Conservation (phyloP, 78 protist species). For the Chrysochromulina parva region DNA sequence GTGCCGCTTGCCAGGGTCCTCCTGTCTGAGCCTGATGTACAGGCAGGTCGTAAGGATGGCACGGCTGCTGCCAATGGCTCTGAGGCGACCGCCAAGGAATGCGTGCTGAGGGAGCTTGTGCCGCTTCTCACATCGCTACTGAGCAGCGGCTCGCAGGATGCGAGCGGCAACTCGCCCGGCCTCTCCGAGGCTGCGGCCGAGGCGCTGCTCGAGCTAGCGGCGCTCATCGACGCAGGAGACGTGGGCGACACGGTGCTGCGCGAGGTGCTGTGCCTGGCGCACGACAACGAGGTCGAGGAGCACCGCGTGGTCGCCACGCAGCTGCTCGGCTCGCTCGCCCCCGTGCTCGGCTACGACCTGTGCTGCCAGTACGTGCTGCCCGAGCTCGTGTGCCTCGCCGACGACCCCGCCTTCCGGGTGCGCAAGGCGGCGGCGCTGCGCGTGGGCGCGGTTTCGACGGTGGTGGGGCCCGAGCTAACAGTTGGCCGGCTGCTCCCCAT, state of each 20-base stretch:
- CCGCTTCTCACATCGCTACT: not conserved
- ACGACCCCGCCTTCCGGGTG: slow-evolving; percentile 54
- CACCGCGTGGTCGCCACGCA: slow-evolving; percentile 45
- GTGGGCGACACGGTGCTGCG: slow-evolving; percentile 32
- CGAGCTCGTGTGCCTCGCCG: slow-evolving; percentile 32
- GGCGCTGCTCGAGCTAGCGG: slow-evolving; percentile 23
- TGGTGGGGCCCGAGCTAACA: not conserved
- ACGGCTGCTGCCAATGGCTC: not conserved
- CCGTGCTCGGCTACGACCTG: not conserved
- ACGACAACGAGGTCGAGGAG: slow-evolving; percentile 53
- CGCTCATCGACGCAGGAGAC: not conserved
- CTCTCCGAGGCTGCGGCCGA: slow-evolving; percentile 25
- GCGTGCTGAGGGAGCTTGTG: not conserved
- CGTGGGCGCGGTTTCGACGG: not conserved
- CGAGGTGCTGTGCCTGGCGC: slow-evolving; percentile 47
- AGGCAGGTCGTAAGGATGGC: not conserved
- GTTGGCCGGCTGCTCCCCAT: slow-evolving; percentile 12
- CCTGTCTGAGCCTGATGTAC: not conserved
- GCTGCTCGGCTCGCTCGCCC: slow-evolving; percentile 29
- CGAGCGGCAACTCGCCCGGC: not conserved
- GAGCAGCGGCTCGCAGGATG: not conserved
- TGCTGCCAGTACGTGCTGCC: slow-evolving; percentile 32
- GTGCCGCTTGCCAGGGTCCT: not conserved
- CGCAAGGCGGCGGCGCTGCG: slow-evolving; percentile 38
- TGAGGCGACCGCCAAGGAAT: not conserved